These are phyloP conservation scores for Clitopilus hobsonii DNA, from an alignment of 768 basidiomycete species.

Conservation along the genomic window DNA sequence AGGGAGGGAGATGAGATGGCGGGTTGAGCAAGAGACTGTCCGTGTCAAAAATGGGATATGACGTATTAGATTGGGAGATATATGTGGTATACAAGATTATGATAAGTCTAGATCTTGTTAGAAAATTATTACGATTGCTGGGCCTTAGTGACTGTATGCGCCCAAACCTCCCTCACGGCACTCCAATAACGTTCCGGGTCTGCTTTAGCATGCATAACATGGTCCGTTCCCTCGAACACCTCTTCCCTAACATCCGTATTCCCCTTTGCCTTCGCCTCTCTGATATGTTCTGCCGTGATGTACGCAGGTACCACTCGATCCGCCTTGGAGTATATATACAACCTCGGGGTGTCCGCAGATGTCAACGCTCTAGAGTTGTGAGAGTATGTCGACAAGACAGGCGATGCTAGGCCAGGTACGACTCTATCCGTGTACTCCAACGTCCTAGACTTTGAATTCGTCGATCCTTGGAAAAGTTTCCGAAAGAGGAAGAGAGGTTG, in stretches of 20 bases:
- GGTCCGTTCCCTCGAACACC: slow-evolving; percentile 34
- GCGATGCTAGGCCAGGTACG: neutral
- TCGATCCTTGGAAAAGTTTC: neutral
- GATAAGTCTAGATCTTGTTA: neutral
- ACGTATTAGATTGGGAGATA: neutral
- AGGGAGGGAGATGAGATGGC: neutral
- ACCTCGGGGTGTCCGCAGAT: slow-evolving; percentile 25
- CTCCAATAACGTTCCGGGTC: slow-evolving; percentile 42
- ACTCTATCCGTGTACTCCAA: neutral
- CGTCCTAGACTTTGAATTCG: neutral
- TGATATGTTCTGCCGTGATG: slow-evolving; percentile 33
- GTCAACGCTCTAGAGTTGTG: neutral
- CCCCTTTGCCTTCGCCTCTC: slow-evolving; percentile 24
- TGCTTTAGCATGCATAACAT: slow-evolving; percentile 41
- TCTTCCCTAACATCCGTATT: slow-evolving; percentile 25
- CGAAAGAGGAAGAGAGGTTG: neutral
- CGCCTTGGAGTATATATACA: slow-evolving; percentile 40
- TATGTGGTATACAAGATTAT: neutral
- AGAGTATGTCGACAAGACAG: neutral
- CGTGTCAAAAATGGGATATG: neutral
- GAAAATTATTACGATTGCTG: neutral
- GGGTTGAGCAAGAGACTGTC: neutral
- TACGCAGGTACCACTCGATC: slow-evolving; percentile 34
- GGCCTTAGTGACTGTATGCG: slow-evolving; percentile 15
- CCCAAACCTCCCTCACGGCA: slow-evolving; percentile 32